Base-by-base conservation (phyloP, 495 filamentous ascomycete species). In the Tuber borchii region DNA sequence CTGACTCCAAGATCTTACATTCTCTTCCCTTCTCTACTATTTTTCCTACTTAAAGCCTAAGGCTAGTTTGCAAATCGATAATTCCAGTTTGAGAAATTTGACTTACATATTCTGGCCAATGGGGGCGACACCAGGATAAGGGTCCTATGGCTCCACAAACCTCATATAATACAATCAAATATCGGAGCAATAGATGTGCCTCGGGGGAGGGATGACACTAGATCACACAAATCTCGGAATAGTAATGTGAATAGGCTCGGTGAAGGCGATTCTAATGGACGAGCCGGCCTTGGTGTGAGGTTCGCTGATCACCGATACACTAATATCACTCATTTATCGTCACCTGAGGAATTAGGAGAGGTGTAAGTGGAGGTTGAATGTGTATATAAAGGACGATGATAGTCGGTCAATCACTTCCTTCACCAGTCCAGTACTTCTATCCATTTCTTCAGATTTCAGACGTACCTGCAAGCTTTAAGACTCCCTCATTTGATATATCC, bases 351-450 rank as follows among this genome's bases (percentile, higher is more conserved):
- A 56, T n/a, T n/a, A 56, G 48, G 48, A 56, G 48, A 14, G 22
- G 48, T 22, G 19, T 9, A 48, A 48, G 20, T 48, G 19, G 48
- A 26, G 48, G 46, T 48, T 48, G 19, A 26, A 20, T 26, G 19
- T 42, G 75, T 71, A 77, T 76, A 77, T 77, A 77, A 76, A 70
- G 72, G 72, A 39, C 19, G 37, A 44, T 61, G 74, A 46, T 17
- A 71, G 43, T 69, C 37, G 2, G 31, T 43, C 17, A 40, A 20
- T 61, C 37, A 22, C 71, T 20, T 56, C 74, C 34, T 40, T 48
- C 34, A 76, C 42, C 72, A 56, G 43, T 69, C 43, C 61, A 76
- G 48, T 12, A 7, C 22, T 26, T 22, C 9, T 26, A n/a, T 56
- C 6, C 48, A 48, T 71, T 42, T 44, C 45, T 51, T 42, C 44